Percentiles rank a stretch among this genome's conserved stretches.
Conservation (phyloP, 139 green algal species). For the Eudorina sp. region DNA sequence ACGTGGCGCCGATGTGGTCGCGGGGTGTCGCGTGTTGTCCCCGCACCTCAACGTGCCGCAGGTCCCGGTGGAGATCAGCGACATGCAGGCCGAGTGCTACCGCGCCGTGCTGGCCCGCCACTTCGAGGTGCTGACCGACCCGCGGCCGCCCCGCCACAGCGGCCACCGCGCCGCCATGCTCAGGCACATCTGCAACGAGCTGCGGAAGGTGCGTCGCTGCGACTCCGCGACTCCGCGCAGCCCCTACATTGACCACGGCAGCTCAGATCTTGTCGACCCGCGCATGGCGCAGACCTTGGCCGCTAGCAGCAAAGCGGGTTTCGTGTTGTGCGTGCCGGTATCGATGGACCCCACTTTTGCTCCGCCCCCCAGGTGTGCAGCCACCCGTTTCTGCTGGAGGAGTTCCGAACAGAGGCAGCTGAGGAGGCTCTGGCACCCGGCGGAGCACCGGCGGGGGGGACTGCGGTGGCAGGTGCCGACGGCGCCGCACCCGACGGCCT, state of each 20-base stretch:
- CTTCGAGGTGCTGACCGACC: constrained; percentile 77
- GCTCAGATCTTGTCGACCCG: too few species aligned
- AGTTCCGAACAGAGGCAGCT: constrained; percentile 58
- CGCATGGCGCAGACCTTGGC: too few species aligned
- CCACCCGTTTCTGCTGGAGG: constrained; percentile 68
- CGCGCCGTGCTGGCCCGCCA: constrained; percentile 66
- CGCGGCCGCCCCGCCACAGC: constrained; percentile 57
- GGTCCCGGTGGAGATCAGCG: constrained; percentile 62
- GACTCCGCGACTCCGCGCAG: too few species aligned
- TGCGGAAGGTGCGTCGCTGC: constrained; percentile 61
- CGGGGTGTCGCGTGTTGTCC: background rate
- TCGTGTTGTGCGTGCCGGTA: background rate
- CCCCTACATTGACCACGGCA: too few species aligned
- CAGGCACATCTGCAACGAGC: constrained; percentile 64
- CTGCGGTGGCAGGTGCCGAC: background rate
- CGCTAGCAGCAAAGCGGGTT: too few species aligned
- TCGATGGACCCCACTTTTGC: too few species aligned
- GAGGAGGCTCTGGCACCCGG: background rate
- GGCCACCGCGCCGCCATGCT: constrained; percentile 62
- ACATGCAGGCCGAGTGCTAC: constrained; percentile 66
- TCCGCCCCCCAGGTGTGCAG: constrained; percentile 56
- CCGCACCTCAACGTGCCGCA: constrained; percentile 35
- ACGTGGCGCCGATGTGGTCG: background rate
- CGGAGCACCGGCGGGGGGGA: background rate
- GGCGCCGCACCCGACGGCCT: background rate